phyloP scores from a whole-genome alignment of 352 stramenopile species.

The Pythium phragmitis region DNA sequence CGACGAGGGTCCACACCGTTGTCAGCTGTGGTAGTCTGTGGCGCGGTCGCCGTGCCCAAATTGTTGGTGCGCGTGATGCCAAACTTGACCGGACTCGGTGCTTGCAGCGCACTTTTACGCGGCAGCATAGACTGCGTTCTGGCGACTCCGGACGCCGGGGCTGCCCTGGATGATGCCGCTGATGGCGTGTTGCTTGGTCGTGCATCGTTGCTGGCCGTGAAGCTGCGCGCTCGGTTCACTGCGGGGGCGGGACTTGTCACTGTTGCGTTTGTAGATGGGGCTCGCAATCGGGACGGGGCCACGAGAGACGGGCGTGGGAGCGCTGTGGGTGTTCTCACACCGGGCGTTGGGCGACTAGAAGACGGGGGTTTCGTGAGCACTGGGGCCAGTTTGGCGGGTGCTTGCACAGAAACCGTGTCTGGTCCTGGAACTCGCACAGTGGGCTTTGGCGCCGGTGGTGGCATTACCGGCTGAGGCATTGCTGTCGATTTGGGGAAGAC shows the following conservation, averaged over 20 bases:
- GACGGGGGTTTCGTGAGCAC: slow-evolving; percentile 4
- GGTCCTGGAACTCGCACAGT: not conserved
- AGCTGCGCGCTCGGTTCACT: slow-evolving; percentile 16
- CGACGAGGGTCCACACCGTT: slow-evolving; percentile 16
- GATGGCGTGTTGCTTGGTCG: not conserved
- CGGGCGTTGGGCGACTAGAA: slow-evolving; percentile 3
- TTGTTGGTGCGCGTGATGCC: slow-evolving; percentile 20
- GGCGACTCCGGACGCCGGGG: not conserved
- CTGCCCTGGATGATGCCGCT: not conserved
- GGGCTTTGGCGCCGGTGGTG: not conserved
- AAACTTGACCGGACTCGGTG: slow-evolving; percentile 23
- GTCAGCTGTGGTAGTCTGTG: not conserved
- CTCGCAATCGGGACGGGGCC: slow-evolving; percentile 13
- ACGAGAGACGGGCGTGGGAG: slow-evolving; percentile 12
- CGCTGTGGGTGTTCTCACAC: not conserved
- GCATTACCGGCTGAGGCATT: not conserved
- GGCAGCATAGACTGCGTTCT: slow-evolving; percentile 25
- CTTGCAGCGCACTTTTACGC: slow-evolving; percentile 31
- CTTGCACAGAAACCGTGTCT: not conserved
- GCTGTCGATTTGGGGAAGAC: not conserved
- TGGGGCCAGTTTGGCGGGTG: not conserved
- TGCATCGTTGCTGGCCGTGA: slow-evolving; percentile 8
- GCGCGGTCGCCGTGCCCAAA: not conserved
- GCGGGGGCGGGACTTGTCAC: not conserved
- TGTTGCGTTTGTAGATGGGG: not conserved